Evolutionary conservation across 1,139 yeast species (phyloP).

Genomic region (Entelexis sorbosivorans): DNA sequence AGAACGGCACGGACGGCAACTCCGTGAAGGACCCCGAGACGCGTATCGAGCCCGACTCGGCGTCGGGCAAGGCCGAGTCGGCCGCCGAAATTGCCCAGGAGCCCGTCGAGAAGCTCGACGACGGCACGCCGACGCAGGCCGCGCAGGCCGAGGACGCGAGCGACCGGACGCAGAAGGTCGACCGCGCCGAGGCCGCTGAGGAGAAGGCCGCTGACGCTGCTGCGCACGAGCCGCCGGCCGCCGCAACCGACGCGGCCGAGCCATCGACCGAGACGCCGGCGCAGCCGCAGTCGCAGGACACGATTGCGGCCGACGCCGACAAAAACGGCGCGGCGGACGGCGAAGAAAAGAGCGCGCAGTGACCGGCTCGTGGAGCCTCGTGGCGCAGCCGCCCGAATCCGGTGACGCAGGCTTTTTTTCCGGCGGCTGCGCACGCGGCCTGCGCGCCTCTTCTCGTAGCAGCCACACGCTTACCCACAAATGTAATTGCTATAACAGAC

Average conservation of each 20-base stretch:
- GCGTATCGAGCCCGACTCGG: background rate
- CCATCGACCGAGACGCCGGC: slow-evolving; percentile 1
- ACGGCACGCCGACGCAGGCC: background rate
- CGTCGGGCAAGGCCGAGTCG: background rate
- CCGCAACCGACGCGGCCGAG: background rate
- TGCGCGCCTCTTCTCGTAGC: no score
- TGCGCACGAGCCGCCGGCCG: background rate
- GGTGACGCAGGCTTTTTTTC: no score
- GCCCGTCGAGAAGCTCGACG: background rate
- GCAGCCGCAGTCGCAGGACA: background rate
- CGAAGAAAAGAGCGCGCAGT: no score
- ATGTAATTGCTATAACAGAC: no score
- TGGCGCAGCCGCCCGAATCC: no score
- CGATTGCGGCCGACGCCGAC: no score
- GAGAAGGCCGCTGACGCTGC: background rate
- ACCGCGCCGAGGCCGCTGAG: background rate
- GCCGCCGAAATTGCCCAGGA: slow-evolving; percentile 6
- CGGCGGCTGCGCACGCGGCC: no score
- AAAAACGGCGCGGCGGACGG: no score
- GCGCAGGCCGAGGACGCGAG: background rate
- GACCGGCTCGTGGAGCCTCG: no score
- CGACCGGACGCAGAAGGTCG: background rate
- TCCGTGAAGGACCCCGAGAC: slow-evolving; percentile 14
- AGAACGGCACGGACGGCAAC: slow-evolving; percentile 4
- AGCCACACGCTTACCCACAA: no score